Evolutionary conservation across 106 monocot genomes (phyloP).

Genomic region (Dendrobium nobile): DNA sequence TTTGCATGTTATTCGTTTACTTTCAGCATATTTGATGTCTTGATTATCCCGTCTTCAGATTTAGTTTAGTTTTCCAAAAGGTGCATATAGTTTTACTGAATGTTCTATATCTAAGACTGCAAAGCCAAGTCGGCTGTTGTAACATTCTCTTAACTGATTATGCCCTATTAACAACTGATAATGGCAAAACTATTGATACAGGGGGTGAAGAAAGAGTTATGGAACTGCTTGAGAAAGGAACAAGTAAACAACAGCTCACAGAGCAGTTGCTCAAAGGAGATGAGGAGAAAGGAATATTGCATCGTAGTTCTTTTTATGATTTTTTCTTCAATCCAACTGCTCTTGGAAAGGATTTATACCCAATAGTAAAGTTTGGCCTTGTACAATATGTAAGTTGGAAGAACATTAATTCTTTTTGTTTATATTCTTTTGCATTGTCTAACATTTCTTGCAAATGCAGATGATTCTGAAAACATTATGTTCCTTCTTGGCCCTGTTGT

Average conservation of each 20-base stretch:
- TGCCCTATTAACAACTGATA: not conserved
- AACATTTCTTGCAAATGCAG: slow-evolving; percentile 22
- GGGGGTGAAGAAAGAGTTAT: slow-evolving; percentile 66
- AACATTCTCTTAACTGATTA: not conserved
- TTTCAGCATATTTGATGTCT: not conserved
- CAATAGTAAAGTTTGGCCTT: slow-evolving; percentile 62
- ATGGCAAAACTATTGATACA: slow-evolving; percentile 19
- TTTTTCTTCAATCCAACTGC: slow-evolving; percentile 56
- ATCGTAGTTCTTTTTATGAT: slow-evolving; percentile 19
- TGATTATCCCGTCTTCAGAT: not conserved
- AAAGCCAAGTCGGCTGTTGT: not conserved
- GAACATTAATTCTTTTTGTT: not conserved
- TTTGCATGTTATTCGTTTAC: too few species aligned
- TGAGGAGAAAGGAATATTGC: slow-evolving; percentile 16
- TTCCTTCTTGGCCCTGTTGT: slow-evolving; percentile 63
- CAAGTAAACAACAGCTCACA: slow-evolving; percentile 20
- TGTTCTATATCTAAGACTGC: not conserved
- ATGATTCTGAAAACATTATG: slow-evolving; percentile 84
- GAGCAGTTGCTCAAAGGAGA: slow-evolving; percentile 45
- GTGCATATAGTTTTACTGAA: not conserved
- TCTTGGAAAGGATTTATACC: slow-evolving; percentile 57
- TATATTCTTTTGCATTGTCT: not conserved
- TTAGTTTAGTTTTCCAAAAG: not conserved
- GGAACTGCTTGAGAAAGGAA: slow-evolving; percentile 42
- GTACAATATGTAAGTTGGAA: slow-evolving; percentile 69